A percentile compares a stretch with the other conserved stretches of the same genome.
Evolutionary conservation across 768 basidiomycete species (phyloP).

Genomic region (Leccinum disarticulatum): DNA sequence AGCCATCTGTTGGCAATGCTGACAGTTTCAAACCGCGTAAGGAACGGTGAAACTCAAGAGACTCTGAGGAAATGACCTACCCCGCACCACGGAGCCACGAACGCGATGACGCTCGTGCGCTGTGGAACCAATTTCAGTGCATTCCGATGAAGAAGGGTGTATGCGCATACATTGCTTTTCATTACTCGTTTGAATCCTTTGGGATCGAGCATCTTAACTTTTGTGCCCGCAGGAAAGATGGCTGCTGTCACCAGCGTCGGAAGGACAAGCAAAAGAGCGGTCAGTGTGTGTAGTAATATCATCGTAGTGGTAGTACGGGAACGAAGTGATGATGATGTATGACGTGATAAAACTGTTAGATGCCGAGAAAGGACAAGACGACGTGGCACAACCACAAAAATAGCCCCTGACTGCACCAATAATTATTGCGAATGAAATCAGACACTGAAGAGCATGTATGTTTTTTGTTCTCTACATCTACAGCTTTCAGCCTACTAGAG

Average conservation of each 20-base stretch:
- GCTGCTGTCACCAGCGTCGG: slow-evolving; percentile 44
- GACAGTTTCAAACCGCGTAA: not conserved
- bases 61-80: slow-evolving; percentile 45
- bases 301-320: slow-evolving; percentile 18
- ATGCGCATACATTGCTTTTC: slow-evolving; percentile 66
- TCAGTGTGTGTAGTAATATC: slow-evolving; percentile 23
- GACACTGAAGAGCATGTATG: not conserved
- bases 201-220: slow-evolving; percentile 72
- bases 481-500: not conserved
- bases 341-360: not conserved
- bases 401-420: slow-evolving; percentile 1
- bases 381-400: slow-evolving; percentile 18
- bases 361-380: not conserved
- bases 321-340: not conserved
- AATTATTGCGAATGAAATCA: too few relatives aligned
- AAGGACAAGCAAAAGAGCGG: slow-evolving; percentile 23
- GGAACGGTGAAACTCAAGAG: not conserved
- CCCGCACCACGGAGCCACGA: slow-evolving; percentile 95
- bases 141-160: not conserved
- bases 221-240: slow-evolving; percentile 49
- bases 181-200: slow-evolving; percentile 70
- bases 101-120: slow-evolving; percentile 81
- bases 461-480: slow-evolving; percentile 3
- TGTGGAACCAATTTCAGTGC: slow-evolving; percentile 27
- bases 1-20: slow-evolving; percentile 82